Evolutionary conservation across 179 eudicot species (phyloP), one percentile per base, ranked within the genome.

Genomic region (Spergularia azorica): DNA sequence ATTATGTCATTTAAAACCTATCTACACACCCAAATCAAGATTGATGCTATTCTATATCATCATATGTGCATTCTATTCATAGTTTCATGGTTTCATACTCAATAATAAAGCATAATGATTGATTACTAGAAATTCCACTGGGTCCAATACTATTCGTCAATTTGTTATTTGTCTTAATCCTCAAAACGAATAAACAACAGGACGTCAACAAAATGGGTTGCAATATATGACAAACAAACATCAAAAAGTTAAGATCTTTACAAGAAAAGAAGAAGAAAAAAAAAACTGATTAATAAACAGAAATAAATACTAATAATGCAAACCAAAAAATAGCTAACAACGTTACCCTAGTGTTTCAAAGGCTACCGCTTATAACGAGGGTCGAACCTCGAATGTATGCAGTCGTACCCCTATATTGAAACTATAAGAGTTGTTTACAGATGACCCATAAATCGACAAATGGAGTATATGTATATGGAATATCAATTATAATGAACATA

Each of bases 1-100:
- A 55, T 56, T 11, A 69, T 69, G 12, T 2, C 54, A 17, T 70
- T 70, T 32, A 70, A 62, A 61, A 70, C 26, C 69, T 38, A 66
- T 46, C 26, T 17, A n/a, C 9, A 38, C 6, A 11, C 14, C 48
- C 9, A 38, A 14, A 38, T 15, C 18, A 36, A 65, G 14, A 65
- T 15, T 12, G 4, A 62, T 62, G 26, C n/a, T 13, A 9, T 11
- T 38, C 11, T 14, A 64, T 64, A 39, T 16, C 48, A 43, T 17
- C 32, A 51, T 48, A 20, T 51, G 9, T 15, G 51, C 41, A 68
- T 68, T 50, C 3, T 1, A 56, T 41, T 56, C 61, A 70, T 70
- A 36, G 48, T 16, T 12, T 26, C 32, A 26, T 26, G 1, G 32
- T 26, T 36, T 36, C 39, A 54, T 17, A 54, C n/a, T 3, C 20